Percentiles rank a stretch among this genome's conserved stretches.
phyloP scores from a whole-genome alignment of 352 stramenopile genomes.

The Globisporangium carolinianum region DNA sequence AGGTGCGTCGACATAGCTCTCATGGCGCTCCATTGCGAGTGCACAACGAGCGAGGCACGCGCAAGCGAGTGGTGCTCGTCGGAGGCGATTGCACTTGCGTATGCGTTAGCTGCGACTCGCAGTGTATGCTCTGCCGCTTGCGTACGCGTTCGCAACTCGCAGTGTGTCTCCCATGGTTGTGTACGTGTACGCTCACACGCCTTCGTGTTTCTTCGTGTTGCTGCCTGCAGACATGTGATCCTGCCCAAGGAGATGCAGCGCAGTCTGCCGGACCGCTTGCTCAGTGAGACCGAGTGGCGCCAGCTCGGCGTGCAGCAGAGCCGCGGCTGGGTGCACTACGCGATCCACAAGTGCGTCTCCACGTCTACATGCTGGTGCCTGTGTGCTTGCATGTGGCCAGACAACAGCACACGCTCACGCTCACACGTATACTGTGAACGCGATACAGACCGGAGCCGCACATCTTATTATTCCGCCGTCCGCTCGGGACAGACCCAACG shows the following conservation, averaged over 20 bases:
- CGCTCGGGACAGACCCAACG: constrained; percentile 94
- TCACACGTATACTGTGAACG: background rate
- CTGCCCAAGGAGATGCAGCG: constrained; percentile 98
- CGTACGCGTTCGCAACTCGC: no score
- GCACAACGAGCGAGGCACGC: no score
- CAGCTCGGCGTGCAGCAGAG: constrained; percentile 97
- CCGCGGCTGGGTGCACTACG: constrained; percentile 98
- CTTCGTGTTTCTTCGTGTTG: background rate
- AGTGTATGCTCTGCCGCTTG: background rate
- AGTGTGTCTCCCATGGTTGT: background rate
- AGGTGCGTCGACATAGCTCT: constrained; percentile 32
- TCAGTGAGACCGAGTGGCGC: constrained; percentile 97
- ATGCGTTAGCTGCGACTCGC: background rate
- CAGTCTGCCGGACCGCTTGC: constrained; percentile 91
- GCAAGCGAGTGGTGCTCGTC: no score
- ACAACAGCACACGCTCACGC: background rate
- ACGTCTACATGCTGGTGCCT: background rate
- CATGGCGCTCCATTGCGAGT: no score
- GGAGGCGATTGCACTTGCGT: no score
- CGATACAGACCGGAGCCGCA: constrained; percentile 92
- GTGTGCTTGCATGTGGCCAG: background rate
- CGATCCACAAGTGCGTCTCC: constrained; percentile 93
- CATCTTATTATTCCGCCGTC: constrained; percentile 98
- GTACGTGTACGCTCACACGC: background rate
- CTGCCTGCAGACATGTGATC: constrained; percentile 87